Base-by-base conservation (phyloP, 371 early-diverging fungal species). In the Syncephalis plumigaleata region DNA sequence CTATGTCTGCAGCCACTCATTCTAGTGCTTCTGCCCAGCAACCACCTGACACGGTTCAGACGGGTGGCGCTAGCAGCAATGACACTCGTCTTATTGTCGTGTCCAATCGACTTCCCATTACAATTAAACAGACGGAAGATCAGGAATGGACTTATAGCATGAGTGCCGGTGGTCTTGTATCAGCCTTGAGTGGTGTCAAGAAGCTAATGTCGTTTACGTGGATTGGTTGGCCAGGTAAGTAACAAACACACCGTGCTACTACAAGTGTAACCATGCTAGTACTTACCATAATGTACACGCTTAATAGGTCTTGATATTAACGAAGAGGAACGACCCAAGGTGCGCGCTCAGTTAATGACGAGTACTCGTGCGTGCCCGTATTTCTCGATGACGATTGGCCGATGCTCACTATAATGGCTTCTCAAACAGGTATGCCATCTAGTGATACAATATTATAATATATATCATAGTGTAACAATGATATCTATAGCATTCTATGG, bases 81-180 rank as follows among this genome's bases (percentile, higher is more conserved):
- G 31, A 11, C 31, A 31, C 31, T 31, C 31, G 31, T 31, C 7
- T 31, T 31, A 11, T 99, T 24, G 93, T 99, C n/a, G 91, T 98
- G 1, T 95, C 97, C n/a, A 99, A 99, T 70, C 77, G 99, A 36
- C 73, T 99, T 24, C 99, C 99, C 38, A 81, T 99, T 51, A 95
- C 98, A 9, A 82, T 98, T 44, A 81, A 73, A 40, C 78, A 84
- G 56, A 74, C 79, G 48, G 67, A 71, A 7, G 55, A 52, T 11
- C 71, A 55, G 46, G 67, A 64, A 42, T 78, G 71, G 42, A 57
- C 61, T 45, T 91, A 87, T 68, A 79, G 71, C 53, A 89, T 93
- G 80, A 85, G 87, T 46, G 86, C 91, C 0, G 99, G 99, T 42
- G 99, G 99, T 5, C 73, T 99, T 17, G 98, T 98, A 26, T 90